These are phyloP conservation scores for Solanum etuberosum DNA, from an alignment of 257 asterid species.

Conservation along the genomic window DNA sequence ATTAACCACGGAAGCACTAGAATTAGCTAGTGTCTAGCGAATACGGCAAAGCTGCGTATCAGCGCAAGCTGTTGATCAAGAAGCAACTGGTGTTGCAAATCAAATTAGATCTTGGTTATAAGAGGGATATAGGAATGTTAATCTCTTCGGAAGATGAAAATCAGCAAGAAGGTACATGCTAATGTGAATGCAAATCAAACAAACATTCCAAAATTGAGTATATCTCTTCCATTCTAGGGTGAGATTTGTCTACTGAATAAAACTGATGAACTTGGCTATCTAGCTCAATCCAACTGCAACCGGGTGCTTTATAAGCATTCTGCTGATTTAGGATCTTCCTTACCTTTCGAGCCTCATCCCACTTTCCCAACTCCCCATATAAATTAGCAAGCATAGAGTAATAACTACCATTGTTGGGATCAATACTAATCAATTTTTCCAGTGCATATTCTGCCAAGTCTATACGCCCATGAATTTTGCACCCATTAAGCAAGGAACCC, in stretches of 20 bases:
- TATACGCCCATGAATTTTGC: slow-evolving; percentile 48
- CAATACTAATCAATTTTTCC: slow-evolving; percentile 40
- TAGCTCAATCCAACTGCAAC: slow-evolving; percentile 82
- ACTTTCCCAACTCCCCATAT: slow-evolving; percentile 53
- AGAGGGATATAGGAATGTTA: not conserved
- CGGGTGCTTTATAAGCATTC: slow-evolving; percentile 39
- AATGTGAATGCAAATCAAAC: slow-evolving; percentile 4
- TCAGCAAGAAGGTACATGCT: not conserved
- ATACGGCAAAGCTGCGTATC: not conserved
- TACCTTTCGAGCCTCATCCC: slow-evolving; percentile 50
- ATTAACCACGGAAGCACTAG: not conserved
- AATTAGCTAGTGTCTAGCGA: not conserved
- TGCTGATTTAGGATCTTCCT: slow-evolving; percentile 33
- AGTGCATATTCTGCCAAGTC: slow-evolving; percentile 60
- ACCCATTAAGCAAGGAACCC: slow-evolving; percentile 73
- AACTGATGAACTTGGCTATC: slow-evolving; percentile 46
- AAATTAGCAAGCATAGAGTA: slow-evolving; percentile 58
- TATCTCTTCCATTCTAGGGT: slow-evolving; percentile 47
- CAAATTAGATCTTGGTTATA: not conserved
- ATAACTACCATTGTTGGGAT: slow-evolving; percentile 59
- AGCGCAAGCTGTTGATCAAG: not conserved
- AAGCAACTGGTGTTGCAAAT: not conserved
- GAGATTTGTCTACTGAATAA: slow-evolving; percentile 51
- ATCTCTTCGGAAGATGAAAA: not conserved
- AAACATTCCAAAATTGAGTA: slow-evolving; percentile 39